phyloP scores from a whole-genome alignment of 169 alveolate genomes.

The Plasmodium chabaudi region DNA sequence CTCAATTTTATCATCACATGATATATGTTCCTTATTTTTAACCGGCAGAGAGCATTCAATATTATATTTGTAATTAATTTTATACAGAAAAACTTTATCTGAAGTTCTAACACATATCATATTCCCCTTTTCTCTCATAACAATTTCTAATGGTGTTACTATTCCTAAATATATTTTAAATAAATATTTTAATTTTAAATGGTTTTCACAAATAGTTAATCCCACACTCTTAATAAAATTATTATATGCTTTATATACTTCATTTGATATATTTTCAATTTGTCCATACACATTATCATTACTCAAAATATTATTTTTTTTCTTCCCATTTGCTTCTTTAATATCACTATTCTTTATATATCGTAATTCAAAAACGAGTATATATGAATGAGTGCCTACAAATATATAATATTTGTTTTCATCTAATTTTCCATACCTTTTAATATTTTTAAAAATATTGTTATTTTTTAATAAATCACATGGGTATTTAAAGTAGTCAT shows the following conservation, averaged over 20 bases:
- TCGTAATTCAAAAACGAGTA: conserved; percentile 43
- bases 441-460: conserved; percentile 20
- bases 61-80: conserved; percentile 43
- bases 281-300: conserved; percentile 26
- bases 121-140: conserved; percentile 72
- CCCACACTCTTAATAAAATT: conserved; percentile 15
- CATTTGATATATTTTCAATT: conserved; percentile 23
- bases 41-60: not conserved
- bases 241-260: conserved; percentile 14
- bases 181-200: conserved; percentile 50
- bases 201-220: conserved; percentile 1
- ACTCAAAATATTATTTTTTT: not conserved
- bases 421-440: conserved; percentile 18
- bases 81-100: conserved; percentile 62
- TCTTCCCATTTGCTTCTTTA: not conserved
- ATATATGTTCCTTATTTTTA: not conserved
- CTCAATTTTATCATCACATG: conserved; percentile 1
- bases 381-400: conserved; percentile 55
- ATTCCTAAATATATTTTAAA: conserved; percentile 66
- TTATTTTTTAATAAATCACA: conserved; percentile 35
- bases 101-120: conserved; percentile 45
- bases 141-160: conserved; percentile 53
- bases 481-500: conserved; percentile 34
- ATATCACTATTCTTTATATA: conserved; percentile 7
- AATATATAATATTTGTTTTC: conserved; percentile 28